Evolutionary conservation across 768 basidiomycete genomes (phyloP).

Genomic region (Hortiboletus campestris): DNA sequence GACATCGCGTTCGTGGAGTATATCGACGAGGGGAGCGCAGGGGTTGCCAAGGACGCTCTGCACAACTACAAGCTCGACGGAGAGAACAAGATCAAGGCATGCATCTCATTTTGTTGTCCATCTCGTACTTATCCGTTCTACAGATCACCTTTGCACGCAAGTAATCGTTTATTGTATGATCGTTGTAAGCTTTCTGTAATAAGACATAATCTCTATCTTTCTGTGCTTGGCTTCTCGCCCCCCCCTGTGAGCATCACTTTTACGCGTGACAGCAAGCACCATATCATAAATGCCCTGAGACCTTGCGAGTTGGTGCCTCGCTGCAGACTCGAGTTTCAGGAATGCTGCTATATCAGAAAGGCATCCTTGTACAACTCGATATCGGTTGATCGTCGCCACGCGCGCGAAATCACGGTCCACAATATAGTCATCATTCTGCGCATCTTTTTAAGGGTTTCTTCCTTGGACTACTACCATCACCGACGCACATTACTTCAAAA

Average conservation of each 20-base stretch:
- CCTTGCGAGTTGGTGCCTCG: conserved; percentile 27
- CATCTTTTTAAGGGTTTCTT: neutral
- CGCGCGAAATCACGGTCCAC: neutral
- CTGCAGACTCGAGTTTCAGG: conserved; percentile 2
- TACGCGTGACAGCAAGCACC: conserved; percentile 27
- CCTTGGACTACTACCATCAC: conserved; percentile 11
- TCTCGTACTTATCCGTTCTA: conserved; percentile 9
- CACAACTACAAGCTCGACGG: conserved; percentile 98
- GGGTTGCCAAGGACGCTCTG: conserved; percentile 89
- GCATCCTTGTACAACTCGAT: conserved; percentile 4
- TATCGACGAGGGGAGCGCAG: conserved; percentile 87
- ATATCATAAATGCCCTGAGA: conserved; percentile 20
- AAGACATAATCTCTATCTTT: conserved; percentile 24
- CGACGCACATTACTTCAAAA: conserved; percentile 1
- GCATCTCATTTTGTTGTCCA: conserved; percentile 6
- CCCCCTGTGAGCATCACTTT: conserved; percentile 22
- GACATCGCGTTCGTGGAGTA: conserved; percentile 99
- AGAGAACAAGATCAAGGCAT: conserved; percentile 97
- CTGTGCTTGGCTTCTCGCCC: conserved; percentile 11
- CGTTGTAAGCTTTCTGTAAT: conserved; percentile 31
- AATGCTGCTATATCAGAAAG: conserved; percentile 7
- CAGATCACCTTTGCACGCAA: conserved; percentile 78
- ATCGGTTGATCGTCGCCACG: conserved; percentile 2
- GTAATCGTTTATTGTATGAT: conserved; percentile 38
- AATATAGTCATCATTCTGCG: neutral